Conservation (phyloP, 2,329 filamentous ascomycete species). For the Aspergillus calidoustus region DNA sequence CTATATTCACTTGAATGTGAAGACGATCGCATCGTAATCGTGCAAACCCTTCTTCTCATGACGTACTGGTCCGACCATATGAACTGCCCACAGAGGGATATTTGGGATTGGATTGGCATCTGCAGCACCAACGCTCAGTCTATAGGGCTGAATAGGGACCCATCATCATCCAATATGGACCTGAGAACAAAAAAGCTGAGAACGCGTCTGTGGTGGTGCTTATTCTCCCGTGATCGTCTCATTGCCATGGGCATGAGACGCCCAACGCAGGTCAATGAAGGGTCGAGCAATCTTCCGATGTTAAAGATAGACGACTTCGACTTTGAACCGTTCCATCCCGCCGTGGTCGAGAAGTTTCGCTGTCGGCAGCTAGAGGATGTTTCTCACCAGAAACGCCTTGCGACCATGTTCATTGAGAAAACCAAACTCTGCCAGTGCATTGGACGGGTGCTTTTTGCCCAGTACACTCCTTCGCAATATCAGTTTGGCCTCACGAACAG, state of each 20-base stretch:
- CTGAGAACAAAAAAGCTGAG: slow-evolving; percentile 61
- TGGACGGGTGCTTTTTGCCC: slow-evolving; percentile 80
- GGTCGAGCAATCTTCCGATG: slow-evolving; percentile 92
- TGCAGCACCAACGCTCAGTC: slow-evolving; percentile 33
- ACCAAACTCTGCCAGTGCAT: slow-evolving; percentile 85
- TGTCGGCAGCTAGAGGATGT: slow-evolving; percentile 72
- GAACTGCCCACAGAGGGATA: slow-evolving; percentile 79
- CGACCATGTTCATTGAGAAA: slow-evolving; percentile 84
- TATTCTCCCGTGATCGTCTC: slow-evolving; percentile 87
- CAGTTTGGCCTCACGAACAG: slow-evolving; percentile 71
- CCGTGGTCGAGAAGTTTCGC: slow-evolving; percentile 65
- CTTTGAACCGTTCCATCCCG: slow-evolving; percentile 66
- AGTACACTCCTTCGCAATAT: slow-evolving; percentile 83
- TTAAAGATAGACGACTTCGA: slow-evolving; percentile 80
- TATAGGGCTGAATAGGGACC: slow-evolving; percentile 28
- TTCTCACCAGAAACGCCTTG: slow-evolving; percentile 74
- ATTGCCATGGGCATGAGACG: slow-evolving; percentile 88
- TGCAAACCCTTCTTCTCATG: slow-evolving; percentile 84
- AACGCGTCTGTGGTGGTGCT: slow-evolving; percentile 93
- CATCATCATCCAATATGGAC: slow-evolving; percentile 23
- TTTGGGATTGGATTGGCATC: slow-evolving; percentile 33
- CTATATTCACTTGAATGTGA: slow-evolving; percentile 93
- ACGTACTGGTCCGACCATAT: slow-evolving; percentile 95
- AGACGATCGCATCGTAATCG: slow-evolving; percentile 78
- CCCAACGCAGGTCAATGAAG: slow-evolving; percentile 84